Evolutionary conservation across 1,139 yeast genomes (phyloP).

Genomic region (Kodamaea sp.): DNA sequence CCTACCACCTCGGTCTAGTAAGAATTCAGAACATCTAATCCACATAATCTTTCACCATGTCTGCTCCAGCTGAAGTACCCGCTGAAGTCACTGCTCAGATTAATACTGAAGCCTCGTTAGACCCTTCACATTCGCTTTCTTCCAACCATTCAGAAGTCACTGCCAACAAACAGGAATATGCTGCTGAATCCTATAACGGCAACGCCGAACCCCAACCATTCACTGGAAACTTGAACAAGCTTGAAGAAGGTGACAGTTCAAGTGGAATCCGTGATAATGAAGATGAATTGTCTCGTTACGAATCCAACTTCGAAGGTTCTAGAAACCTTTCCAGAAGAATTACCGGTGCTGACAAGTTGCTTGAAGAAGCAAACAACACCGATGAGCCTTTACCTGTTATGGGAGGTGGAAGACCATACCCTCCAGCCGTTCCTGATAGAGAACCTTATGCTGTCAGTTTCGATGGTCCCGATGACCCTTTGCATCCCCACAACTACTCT

Average conservation of each 20-base stretch:
- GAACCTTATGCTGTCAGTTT: conserved; percentile 56
- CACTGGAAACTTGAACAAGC: conserved; percentile 16
- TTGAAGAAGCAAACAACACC: conserved; percentile 26
- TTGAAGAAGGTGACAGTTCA: conserved; percentile 2
- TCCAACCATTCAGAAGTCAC: conserved; percentile 7
- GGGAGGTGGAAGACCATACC: conserved; percentile 60
- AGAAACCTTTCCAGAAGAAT: conserved; percentile 27
- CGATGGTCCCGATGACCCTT: conserved; percentile 63
- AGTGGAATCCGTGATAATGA: conserved; percentile 15
- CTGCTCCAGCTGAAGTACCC: conserved; percentile 1
- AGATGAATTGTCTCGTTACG: conserved; percentile 30
- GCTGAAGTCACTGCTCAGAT: too few relatives aligned
- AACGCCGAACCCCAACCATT: conserved; percentile 15
- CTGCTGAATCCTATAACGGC: conserved; percentile 14
- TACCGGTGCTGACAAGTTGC: conserved; percentile 29
- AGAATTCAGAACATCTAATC: too few relatives aligned
- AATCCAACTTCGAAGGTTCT: conserved; percentile 26
- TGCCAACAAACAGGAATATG: conserved; percentile 7
- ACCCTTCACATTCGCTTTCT: conserved; percentile 7
- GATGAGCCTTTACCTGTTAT: conserved; percentile 42
- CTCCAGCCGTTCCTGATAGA: conserved; percentile 52
- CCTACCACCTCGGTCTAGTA: too few relatives aligned
- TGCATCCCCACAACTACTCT: conserved; percentile 65
- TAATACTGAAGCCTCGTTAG: conserved; percentile 1
- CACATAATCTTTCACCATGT: not conserved